A percentile compares a stretch with the other conserved stretches of the same genome.
Conservation (phyloP, 495 filamentous ascomycete genomes). For the Elaphomyces granulatus region DNA sequence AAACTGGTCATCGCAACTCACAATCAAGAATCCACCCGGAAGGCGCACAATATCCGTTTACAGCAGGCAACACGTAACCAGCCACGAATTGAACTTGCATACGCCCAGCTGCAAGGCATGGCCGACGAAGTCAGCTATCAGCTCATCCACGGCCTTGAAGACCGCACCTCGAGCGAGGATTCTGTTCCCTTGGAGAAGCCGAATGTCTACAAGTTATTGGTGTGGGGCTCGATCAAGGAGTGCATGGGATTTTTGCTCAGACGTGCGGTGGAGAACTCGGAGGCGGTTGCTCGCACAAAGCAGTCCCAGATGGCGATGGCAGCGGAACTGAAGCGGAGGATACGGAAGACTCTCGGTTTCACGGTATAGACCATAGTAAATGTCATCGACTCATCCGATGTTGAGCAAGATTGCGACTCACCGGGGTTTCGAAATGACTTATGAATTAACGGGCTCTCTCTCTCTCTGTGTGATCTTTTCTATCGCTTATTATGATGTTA, state of each 20-base stretch:
- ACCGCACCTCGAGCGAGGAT: too few relatives aligned
- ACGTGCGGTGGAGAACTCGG: slow-evolving; percentile 80
- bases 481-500: too few relatives aligned
- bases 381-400: too few relatives aligned
- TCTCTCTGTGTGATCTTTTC: too few relatives aligned
- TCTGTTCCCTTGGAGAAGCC: slow-evolving; percentile 26
- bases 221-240: slow-evolving; percentile 83
- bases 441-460: too few relatives aligned
- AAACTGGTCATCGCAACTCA: slow-evolving; percentile 79
- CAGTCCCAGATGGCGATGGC: slow-evolving; percentile 63
- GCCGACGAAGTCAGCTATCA: slow-evolving; percentile 87
- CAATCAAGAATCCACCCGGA: slow-evolving; percentile 67
- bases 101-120: slow-evolving; percentile 93
- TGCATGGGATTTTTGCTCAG: slow-evolving; percentile 87
- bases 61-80: slow-evolving; percentile 32
- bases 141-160: slow-evolving; percentile 51
- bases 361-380: background rate
- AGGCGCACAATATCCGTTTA: slow-evolving; percentile 47
- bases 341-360: slow-evolving; percentile 28
- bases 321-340: slow-evolving; percentile 51
- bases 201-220: slow-evolving; percentile 73
- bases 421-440: too few relatives aligned
- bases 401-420: too few relatives aligned
- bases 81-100: slow-evolving; percentile 46
- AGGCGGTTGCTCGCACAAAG: slow-evolving; percentile 65